Conservation (phyloP, 176 grass and related monocot genomes). For the Aegilops tauschii region DNA sequence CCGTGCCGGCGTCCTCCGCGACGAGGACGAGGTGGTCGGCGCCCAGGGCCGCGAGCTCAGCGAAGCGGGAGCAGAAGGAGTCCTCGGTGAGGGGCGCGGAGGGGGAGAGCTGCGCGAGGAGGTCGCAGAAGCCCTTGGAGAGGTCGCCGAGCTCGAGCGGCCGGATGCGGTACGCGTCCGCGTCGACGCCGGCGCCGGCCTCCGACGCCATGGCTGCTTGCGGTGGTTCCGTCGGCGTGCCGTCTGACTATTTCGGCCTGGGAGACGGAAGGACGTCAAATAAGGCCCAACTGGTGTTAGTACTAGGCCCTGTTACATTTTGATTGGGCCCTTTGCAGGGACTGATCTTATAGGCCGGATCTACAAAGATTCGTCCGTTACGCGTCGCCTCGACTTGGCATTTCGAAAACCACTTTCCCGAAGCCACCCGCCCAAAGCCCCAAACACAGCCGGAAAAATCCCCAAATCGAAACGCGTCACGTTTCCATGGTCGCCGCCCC, state of each 20-base stretch:
- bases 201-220: neutral
- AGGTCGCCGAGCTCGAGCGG: slow-evolving; percentile 55
- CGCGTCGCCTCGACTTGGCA: neutral
- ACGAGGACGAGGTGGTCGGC: slow-evolving; percentile 73
- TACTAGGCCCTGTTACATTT: neutral
- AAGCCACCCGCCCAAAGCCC: slow-evolving; percentile 31
- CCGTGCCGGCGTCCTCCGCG: slow-evolving; percentile 42
- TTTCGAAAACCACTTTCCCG: slow-evolving; percentile 24
- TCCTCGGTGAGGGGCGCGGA: slow-evolving; percentile 42
- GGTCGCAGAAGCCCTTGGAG: slow-evolving; percentile 52
- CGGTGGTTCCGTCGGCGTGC: slow-evolving; percentile 13
- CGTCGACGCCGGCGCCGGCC: neutral
- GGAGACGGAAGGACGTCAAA: neutral
- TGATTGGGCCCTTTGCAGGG: neutral
- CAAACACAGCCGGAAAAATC: neutral
- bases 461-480: slow-evolving; percentile 20
- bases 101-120: slow-evolving; percentile 59
- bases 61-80: slow-evolving; percentile 50
- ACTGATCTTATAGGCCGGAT: neutral
- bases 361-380: neutral
- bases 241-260: neutral
- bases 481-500: slow-evolving; percentile 39
- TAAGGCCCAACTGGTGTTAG: neutral
- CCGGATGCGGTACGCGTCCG: slow-evolving; percentile 37
- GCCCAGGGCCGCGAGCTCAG: slow-evolving; percentile 59